Evolutionary conservation across 1,139 yeast genomes (phyloP).

Genomic region (Pichia sp.): DNA sequence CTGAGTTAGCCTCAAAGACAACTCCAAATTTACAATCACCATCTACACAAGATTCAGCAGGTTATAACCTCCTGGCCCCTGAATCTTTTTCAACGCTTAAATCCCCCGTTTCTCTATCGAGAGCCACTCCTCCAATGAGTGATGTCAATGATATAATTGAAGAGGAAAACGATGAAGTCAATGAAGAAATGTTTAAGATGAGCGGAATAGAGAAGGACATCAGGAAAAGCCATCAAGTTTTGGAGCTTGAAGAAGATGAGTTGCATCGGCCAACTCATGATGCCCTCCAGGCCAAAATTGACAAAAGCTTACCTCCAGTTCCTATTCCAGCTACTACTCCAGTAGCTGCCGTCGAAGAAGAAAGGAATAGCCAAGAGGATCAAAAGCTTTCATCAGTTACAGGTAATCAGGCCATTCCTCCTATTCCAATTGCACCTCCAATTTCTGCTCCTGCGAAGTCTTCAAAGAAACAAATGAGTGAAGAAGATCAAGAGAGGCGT

Average conservation of each 20-base stretch:
- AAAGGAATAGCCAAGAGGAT: neutral
- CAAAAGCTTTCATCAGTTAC: no score
- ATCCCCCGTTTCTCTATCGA: slow-evolving; percentile 9
- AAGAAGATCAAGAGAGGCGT: slow-evolving; percentile 49
- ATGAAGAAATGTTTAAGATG: neutral
- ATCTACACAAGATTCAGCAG: neutral
- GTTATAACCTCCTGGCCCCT: neutral
- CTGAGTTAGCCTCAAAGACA: neutral
- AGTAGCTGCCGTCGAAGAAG: neutral
- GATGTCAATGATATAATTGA: slow-evolving; percentile 8
- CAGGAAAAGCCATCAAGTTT: neutral
- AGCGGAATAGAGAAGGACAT: neutral
- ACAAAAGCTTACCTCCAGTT: slow-evolving; percentile 21
- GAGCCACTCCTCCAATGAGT: neutral
- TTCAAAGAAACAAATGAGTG: slow-evolving; percentile 52
- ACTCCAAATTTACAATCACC: neutral
- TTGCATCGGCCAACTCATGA: slow-evolving; percentile 9
- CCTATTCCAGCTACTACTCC: slow-evolving; percentile 12
- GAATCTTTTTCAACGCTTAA: slow-evolving; percentile 1
- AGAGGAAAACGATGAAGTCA: slow-evolving; percentile 14
- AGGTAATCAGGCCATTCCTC: neutral
- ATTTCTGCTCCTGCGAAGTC: slow-evolving; percentile 31
- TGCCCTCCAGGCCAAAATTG: slow-evolving; percentile 5
- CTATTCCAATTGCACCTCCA: slow-evolving; percentile 24
- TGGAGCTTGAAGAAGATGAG: neutral